A percentile compares a stretch with the other conserved stretches of the same genome.
Conservation (phyloP, 306 rosid genomes). For the Prunus davidiana region DNA sequence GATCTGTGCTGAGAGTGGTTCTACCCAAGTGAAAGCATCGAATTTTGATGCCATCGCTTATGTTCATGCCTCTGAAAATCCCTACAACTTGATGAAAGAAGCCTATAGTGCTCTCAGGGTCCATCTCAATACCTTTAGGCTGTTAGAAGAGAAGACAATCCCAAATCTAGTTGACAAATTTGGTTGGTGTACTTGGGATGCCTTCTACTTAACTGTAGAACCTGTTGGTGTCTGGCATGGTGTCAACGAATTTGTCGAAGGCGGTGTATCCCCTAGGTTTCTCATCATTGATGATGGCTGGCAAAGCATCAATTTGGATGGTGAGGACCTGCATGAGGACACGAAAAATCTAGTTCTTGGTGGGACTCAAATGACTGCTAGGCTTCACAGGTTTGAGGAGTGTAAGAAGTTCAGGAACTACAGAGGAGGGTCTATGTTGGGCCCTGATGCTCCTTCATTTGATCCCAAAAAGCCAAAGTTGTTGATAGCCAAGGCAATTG, state of each 20-base stretch:
- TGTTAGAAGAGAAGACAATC: slow-evolving; percentile 70
- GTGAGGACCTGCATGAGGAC: slow-evolving; percentile 50
- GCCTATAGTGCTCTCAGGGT: slow-evolving; percentile 74
- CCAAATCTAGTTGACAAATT: slow-evolving; percentile 63
- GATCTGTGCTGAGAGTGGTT: slow-evolving; percentile 81
- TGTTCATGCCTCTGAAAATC: slow-evolving; percentile 65
- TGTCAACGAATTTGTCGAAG: slow-evolving; percentile 52
- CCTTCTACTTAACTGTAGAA: slow-evolving; percentile 67
- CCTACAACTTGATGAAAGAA: slow-evolving; percentile 70
- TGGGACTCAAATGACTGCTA: slow-evolving; percentile 72
- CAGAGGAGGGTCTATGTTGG: slow-evolving; percentile 48
- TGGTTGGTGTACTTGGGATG: slow-evolving; percentile 99
- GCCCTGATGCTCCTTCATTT: slow-evolving; percentile 53
- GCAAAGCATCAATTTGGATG: slow-evolving; percentile 78
- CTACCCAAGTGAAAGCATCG: slow-evolving; percentile 46
- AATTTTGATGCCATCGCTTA: slow-evolving; percentile 54
- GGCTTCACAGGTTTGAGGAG: slow-evolving; percentile 68
- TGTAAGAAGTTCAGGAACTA: slow-evolving; percentile 64
- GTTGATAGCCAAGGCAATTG: slow-evolving; percentile 55
- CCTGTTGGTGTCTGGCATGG: slow-evolving; percentile 69
- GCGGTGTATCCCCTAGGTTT: slow-evolving; percentile 66
- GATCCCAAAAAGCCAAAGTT: slow-evolving; percentile 53
- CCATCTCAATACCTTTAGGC: slow-evolving; percentile 58
- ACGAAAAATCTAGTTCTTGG: slow-evolving; percentile 59
- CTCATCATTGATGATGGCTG: slow-evolving; percentile 83